Conservation (phyloP, 1,284 basidiomycete species). For the Cutaneotrichosporon arboriforme region DNA sequence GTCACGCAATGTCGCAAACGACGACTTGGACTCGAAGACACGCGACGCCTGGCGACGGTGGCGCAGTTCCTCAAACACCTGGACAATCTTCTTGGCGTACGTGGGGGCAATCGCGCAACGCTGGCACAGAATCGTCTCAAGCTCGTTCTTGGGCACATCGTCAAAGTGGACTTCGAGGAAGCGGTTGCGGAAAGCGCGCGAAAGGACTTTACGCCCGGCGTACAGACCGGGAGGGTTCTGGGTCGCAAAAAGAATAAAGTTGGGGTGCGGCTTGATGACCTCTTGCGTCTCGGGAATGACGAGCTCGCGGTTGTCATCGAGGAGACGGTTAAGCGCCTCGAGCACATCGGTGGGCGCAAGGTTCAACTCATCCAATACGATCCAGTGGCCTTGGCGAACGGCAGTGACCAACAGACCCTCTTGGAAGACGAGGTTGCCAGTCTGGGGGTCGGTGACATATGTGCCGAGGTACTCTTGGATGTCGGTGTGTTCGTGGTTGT, state of each 20-base stretch:
- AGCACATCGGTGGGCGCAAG: constrained; percentile 96
- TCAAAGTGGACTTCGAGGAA: constrained; percentile 98
- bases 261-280: constrained; percentile 84
- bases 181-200: constrained; percentile 95
- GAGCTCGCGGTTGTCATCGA: constrained; percentile 97
- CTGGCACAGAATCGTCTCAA: constrained; percentile 87
- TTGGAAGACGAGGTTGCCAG: constrained; percentile 88
- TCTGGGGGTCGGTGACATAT: constrained; percentile 85
- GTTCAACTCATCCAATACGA: constrained; percentile 96
- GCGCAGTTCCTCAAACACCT: constrained; percentile 89
- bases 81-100: constrained; percentile 84
- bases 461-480: constrained; percentile 98
- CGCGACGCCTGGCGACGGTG: constrained; percentile 82
- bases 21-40: constrained; percentile 95
- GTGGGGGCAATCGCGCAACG: constrained; percentile 86
- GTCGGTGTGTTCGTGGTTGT: constrained; percentile 99
- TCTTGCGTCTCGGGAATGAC: constrained; percentile 96
- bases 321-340: constrained; percentile 90
- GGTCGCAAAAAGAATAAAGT: constrained; percentile 97
- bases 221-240: constrained; percentile 99
- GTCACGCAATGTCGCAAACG: constrained; percentile 94
- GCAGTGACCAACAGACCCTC: constrained; percentile 93
- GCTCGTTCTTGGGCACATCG: constrained; percentile 88
- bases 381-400: constrained; percentile 90
- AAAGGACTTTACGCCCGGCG: constrained; percentile 89